Percentiles rank a stretch among this genome's conserved stretches.
phyloP scores from a whole-genome alignment of 2,329 filamentous ascomycete genomes.

The Septoria linicola region DNA sequence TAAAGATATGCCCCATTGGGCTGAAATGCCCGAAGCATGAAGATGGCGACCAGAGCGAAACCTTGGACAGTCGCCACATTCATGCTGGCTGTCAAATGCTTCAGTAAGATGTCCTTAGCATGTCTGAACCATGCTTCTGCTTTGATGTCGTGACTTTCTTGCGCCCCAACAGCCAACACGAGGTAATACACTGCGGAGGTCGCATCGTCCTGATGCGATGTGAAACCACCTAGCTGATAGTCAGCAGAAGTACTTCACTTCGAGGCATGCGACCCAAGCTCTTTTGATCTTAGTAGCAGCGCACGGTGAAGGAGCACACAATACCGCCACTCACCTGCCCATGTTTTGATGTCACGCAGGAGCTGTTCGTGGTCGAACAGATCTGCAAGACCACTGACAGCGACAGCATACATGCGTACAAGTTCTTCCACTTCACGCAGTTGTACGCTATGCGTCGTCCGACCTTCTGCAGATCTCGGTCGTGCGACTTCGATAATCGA shows the following conservation, averaged over 20 bases:
- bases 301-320: too few relatives aligned
- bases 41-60: constrained; percentile 53
- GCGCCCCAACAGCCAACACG: constrained; percentile 52
- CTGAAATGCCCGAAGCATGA: constrained; percentile 53
- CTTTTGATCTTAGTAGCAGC: too few relatives aligned
- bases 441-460: constrained; percentile 31
- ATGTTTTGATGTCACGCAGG: constrained; percentile 31
- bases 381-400: constrained; percentile 51
- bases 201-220: constrained; percentile 38
- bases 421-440: constrained; percentile 44
- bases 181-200: constrained; percentile 52
- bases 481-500: constrained; percentile 27
- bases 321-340: constrained; percentile 21
- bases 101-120: constrained; percentile 47
- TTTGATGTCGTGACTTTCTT: constrained; percentile 43
- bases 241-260: background rate
- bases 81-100: constrained; percentile 50
- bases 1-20: constrained; percentile 55
- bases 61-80: constrained; percentile 54
- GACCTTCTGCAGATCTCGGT: constrained; percentile 1
- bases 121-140: constrained; percentile 51
- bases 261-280: too few relatives aligned
- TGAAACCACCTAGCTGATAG: constrained; percentile 1
- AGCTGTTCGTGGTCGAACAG: constrained; percentile 47
- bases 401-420: constrained; percentile 46